Base-by-base conservation (phyloP, 306 rosid species). In the Prunus fruticosa region DNA sequence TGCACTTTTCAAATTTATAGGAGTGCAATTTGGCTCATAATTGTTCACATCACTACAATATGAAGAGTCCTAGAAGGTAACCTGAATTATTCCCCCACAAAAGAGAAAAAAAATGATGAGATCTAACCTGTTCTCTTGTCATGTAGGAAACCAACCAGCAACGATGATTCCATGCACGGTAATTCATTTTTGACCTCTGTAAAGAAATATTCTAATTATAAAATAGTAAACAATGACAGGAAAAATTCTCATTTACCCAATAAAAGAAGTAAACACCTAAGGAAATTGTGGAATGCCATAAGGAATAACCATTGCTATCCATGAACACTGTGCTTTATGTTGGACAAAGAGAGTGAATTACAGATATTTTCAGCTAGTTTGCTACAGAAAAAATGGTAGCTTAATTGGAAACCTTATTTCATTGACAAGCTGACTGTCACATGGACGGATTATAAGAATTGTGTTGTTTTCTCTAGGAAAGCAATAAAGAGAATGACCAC, bases 121-220 rank as follows among this genome's bases (percentile, higher is more conserved):
- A 71, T 20, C 82, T 72, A 66, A 90, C 97, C 93, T 87, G 96
- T 47, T 89, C 89, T 28, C 67, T 75, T 49, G 86, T 75, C 96
- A 92, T 95, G 87, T 89, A 82, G 65, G 86, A 77, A 78, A 90
- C 88, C 81, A 95, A 83, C 97, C 97, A 90, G 90, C 92, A 79
- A 7, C 97, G 87, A 73, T 95, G 92, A 79, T 86, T 92, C 97
- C 97, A 95, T 78, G 97, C 98, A 76, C 97, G 96, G 75, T 92
- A 90, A 81, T 95, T 95, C 97, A 92, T 95, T 87, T 92, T 95
- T 65, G 87, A 90, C 76, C 88, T 87, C 98, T 95, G 86, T 54
- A 81, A 77, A 79, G 69, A 69, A 74, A 73, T 50, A 79, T 78
- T 74, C 22, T 41, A 73, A 64, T 64, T 58, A 69, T 49, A 67